Percentiles rank a stretch among this genome's conserved stretches.
Conservation (phyloP, 306 rosid species). For the Inga laurina region DNA sequence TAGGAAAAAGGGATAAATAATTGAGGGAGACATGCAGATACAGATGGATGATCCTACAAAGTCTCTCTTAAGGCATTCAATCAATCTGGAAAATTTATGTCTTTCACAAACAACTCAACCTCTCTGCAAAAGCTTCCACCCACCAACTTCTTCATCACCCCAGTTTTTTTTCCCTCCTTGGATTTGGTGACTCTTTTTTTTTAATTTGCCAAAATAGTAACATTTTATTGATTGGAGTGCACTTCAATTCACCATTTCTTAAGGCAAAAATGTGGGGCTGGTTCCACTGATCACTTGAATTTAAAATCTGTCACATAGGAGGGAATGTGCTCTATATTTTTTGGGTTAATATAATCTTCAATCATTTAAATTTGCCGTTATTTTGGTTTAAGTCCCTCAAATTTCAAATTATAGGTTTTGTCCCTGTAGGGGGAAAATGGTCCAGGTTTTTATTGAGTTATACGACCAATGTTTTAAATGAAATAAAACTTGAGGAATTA, state of each 20-base stretch:
- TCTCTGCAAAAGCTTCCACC: slow-evolving; percentile 41
- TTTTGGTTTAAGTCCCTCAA: too few relatives aligned
- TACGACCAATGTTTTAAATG: too few relatives aligned
- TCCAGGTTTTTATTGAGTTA: too few relatives aligned
- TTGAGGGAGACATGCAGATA: slow-evolving; percentile 37
- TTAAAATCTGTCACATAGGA: not conserved
- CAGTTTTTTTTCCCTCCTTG: slow-evolving; percentile 26
- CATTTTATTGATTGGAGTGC: not conserved
- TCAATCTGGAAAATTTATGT: slow-evolving; percentile 56
- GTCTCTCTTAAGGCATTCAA: slow-evolving; percentile 49
- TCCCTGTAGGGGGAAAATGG: too few relatives aligned
- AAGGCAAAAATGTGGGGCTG: not conserved
- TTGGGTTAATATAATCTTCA: too few relatives aligned
- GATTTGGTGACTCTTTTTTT: not conserved
- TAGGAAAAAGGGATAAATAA: slow-evolving; percentile 59
- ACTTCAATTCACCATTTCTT: not conserved
- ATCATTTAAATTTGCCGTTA: too few relatives aligned
- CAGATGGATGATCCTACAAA: slow-evolving; percentile 52
- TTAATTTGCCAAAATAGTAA: not conserved
- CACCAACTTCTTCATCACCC: slow-evolving; percentile 36
- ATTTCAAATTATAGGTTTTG: too few relatives aligned
- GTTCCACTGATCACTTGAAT: not conserved
- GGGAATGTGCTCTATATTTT: not conserved
- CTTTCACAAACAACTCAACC: slow-evolving; percentile 53
- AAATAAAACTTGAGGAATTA: too few relatives aligned